Evolutionary conservation across 257 asterid genomes (phyloP), one percentile per base, ranked within the genome.

Genomic region (Solanum paucissectum): DNA sequence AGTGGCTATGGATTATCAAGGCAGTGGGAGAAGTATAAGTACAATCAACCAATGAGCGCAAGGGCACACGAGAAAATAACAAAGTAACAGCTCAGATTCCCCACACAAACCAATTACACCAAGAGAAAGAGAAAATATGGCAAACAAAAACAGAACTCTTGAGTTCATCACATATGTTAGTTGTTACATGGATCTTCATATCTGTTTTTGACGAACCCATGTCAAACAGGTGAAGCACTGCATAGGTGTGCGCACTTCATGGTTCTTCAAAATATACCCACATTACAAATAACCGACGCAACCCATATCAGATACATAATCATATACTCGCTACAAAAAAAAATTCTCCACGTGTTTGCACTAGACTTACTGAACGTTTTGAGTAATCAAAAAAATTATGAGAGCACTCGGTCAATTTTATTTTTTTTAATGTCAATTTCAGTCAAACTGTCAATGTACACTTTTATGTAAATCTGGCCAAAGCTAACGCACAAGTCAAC

Each of bases 1-100:
- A 96, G 91, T 18, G 99, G 98, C 99, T 97, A 94, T 92, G 92
- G 49, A 87, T 84, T 40, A 87, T 25, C 74, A 87, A 86, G 86
- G 32, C 60, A 84, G 76, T 32, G 86, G 32, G 69, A 29, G 38
- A 82, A 81, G 68, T 81, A 44, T 32, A 46, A 18, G 34, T 52
- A 42, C 7, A 62, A 34, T n/a, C 73, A 86, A 27, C 75, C 85
- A 38, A 86, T 25, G 74, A 52, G 29, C 60, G 23, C 12, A 2
- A 52, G 64, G 58, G 85, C 85, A 79, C 37, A 81, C 38, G 18
- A 44, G 40, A 36, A 86, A 86, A 83, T 73, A 86, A 49, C 74
- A 55, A 52, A 34, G 84, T 21, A 32, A 49, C 66, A 82, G 71
- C 44, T 82, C 44, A 18, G 69, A 12, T 66, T 40, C 27, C 66